Conservation (phyloP, 108 stramenopile species). For the Licmophora abbreviata region DNA sequence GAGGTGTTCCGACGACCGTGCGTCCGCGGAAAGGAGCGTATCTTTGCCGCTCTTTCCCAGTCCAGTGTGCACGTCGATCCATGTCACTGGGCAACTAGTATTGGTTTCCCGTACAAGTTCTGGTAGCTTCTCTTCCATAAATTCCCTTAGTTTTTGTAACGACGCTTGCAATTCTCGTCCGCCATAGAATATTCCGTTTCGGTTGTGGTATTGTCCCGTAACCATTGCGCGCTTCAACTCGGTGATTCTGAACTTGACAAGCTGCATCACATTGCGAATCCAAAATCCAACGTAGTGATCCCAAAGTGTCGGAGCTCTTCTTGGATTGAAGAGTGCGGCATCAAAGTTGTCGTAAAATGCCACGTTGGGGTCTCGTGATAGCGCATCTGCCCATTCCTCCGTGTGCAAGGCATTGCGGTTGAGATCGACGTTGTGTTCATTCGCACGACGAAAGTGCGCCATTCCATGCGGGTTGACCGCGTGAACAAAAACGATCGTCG, state of each 20-base stretch:
- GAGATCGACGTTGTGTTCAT: slow-evolving; percentile 82
- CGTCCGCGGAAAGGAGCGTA: slow-evolving; percentile 14
- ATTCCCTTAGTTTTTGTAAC: slow-evolving; percentile 14
- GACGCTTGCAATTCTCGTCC: slow-evolving; percentile 49
- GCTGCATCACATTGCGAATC: slow-evolving; percentile 1
- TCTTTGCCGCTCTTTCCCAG: slow-evolving; percentile 55
- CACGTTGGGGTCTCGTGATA: slow-evolving; percentile 45
- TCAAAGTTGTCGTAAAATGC: slow-evolving; percentile 47
- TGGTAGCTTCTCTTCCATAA: slow-evolving; percentile 9
- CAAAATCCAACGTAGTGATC: slow-evolving; percentile 16
- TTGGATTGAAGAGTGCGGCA: slow-evolving; percentile 16
- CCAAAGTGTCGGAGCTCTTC: slow-evolving; percentile 5
- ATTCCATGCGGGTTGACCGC: slow-evolving; percentile 81
- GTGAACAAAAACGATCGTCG: slow-evolving; percentile 72
- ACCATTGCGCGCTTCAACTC: slow-evolving; percentile 57
- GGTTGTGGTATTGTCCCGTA: slow-evolving; percentile 67
- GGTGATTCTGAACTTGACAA: slow-evolving; percentile 34
- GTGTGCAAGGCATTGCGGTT: slow-evolving; percentile 62
- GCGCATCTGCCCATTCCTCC: slow-evolving; percentile 23
- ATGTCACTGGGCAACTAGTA: slow-evolving; percentile 19
- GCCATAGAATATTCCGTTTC: slow-evolving; percentile 63
- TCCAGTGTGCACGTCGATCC: slow-evolving; percentile 85
- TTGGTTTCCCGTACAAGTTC: neutral
- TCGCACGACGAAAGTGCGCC: slow-evolving; percentile 57
- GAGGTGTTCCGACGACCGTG: slow-evolving; percentile 4